Percentiles rank a stretch among this genome's conserved stretches.
These are phyloP conservation scores for Eragrostis nindensis DNA, from an alignment of 176 grass and related monocot species.

Conservation along the genomic window DNA sequence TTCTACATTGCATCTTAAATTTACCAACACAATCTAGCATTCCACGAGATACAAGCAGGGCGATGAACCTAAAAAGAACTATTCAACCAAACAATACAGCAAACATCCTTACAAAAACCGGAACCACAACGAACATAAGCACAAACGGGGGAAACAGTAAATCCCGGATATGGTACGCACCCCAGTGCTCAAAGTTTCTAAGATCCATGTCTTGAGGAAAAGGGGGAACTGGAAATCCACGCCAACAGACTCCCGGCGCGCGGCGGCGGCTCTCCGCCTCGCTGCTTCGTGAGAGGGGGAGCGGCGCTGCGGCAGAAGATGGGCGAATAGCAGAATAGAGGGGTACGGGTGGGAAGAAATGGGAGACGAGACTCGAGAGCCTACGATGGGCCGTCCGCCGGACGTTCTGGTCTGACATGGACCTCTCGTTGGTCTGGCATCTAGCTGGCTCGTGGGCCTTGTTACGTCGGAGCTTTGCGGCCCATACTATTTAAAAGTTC, in stretches of 20 bases:
- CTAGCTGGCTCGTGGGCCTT: too few species aligned
- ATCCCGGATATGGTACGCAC: background rate
- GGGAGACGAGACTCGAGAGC: too few species aligned
- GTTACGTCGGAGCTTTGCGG: too few species aligned
- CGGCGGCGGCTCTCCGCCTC: background rate
- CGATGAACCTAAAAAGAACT: background rate
- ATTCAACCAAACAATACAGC: background rate
- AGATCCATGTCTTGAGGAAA: background rate
- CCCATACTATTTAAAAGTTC: too few species aligned
- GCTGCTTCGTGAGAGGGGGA: background rate
- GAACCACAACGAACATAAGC: background rate
- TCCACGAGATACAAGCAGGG: background rate
- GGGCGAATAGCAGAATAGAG: too few species aligned
- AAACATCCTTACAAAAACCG: background rate
- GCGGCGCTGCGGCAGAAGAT: too few species aligned
- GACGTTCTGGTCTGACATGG: too few species aligned
- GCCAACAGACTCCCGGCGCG: background rate
- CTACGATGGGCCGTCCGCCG: too few species aligned
- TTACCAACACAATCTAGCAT: background rate
- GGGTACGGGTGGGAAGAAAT: too few species aligned
- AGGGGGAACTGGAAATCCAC: background rate
- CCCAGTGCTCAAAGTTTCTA: background rate
- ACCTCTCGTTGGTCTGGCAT: too few species aligned
- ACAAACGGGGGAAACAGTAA: too few species aligned
- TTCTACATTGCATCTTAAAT: background rate